Percentiles rank a stretch among this genome's conserved stretches.
phyloP scores from a whole-genome alignment of 148 eudicot genomes.

The Persicaria maculosa region DNA sequence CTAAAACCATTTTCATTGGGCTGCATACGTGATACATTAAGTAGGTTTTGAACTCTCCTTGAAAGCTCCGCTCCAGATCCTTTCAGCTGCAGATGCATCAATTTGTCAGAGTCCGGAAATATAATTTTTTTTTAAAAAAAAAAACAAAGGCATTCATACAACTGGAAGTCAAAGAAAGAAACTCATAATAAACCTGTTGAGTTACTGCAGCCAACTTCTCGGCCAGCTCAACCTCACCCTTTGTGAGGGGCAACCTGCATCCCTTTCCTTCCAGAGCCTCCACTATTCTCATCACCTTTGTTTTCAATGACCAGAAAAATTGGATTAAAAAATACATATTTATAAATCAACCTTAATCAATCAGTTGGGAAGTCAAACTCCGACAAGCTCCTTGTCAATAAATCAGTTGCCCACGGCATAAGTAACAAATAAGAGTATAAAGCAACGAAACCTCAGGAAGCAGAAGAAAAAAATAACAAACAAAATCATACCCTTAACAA shows the following conservation, averaged over 20 bases:
- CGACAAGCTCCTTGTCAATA: not conserved
- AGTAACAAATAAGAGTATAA: not conserved
- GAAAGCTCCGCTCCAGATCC: conserved; percentile 98
- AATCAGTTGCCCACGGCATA: not conserved
- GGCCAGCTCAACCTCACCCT: conserved; percentile 91
- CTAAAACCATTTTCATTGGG: conserved; percentile 55
- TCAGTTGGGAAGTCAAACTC: not conserved
- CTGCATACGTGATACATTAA: conserved; percentile 72
- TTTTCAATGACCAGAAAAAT: conserved; percentile 7
- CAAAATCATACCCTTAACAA: conserved; percentile 55
- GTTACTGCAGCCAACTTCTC: conserved; percentile 75
- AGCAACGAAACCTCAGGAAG: not conserved
- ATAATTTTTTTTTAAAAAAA: not conserved
- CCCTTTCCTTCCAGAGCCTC: conserved; percentile 96
- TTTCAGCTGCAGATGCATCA: conserved; percentile 52
- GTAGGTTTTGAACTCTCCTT: conserved; percentile 93
- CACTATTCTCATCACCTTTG: conserved; percentile 75
- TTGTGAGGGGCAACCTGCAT: conserved; percentile 71
- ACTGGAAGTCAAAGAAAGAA: not conserved
- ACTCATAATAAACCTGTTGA: conserved; percentile 52
- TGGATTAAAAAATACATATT: not conserved
- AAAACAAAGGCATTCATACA: not conserved
- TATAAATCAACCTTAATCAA: not conserved
- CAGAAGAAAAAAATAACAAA: not conserved
- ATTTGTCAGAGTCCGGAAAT: conserved; percentile 19